Base-by-base conservation (phyloP, 371 early-diverging fungal genomes). In the Batrachochytrium dendrobatidis region DNA sequence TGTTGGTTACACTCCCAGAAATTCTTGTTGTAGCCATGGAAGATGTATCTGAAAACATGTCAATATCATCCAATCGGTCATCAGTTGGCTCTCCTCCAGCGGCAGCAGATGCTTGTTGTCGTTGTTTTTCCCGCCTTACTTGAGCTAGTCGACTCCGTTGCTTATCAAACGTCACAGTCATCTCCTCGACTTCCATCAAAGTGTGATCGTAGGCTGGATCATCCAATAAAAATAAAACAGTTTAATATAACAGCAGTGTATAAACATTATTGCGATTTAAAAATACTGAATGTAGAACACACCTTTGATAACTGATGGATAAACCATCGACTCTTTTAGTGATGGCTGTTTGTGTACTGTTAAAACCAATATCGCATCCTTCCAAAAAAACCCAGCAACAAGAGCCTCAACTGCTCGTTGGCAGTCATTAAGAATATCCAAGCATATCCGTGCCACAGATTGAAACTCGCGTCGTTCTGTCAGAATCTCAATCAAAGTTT, bases 11-110 rank as follows among this genome's bases (percentile, higher is more conserved):
- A 17, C 7, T 28, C 30, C 51, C 51, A 17, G 89, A 88, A 64
- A 88, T 87, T 52, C 66, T 53, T 31, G 86, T 84, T 63, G 90
- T 91, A 44, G 86, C 86, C 90, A 92, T 89, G 15, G 92, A 89
- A 1, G 92, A 87, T 0, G 94, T 91, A 61, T 93, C 94, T 0
- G 91, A 91, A 75, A 91, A 85, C 80, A 91, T 83, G 61, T 95
- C 96, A n/a, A 92, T 81, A 61, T 89, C 85, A 60, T 92, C 92
- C n/a, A 72, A 56, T 26, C 82, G 86, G 53, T 86, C 86, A 17
- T 76, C 78, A 1, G 76, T 70, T 58, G 77, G 55, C 35, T 69
- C 15, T 3, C 50, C 50, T 3, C 3, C 50, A 5, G 50, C 50
- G 3, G 26, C 25, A 3, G 6, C 48, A 22, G 30, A 5, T 24